A percentile compares a stretch with the other conserved stretches of the same genome.
phyloP scores from a whole-genome alignment of 768 basidiomycete species.

The Trametes gibbosa region DNA sequence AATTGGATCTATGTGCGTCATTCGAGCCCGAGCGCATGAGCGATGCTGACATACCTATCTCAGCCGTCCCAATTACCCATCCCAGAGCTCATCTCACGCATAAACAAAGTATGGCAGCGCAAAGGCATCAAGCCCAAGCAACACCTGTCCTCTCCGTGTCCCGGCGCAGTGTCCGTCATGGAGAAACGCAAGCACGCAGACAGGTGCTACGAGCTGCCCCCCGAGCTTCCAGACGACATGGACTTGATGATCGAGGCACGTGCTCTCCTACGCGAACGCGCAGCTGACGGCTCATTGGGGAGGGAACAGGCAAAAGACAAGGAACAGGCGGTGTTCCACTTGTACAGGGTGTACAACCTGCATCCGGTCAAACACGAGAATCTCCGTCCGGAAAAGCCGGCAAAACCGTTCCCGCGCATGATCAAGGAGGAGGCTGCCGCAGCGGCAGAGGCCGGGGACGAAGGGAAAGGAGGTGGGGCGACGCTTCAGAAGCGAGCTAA shows the following conservation, averaged over 20 bases:
- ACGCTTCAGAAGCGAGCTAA: slow-evolving; percentile 1
- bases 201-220: slow-evolving; percentile 67
- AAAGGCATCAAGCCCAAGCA: slow-evolving; percentile 89
- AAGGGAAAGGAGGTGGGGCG: slow-evolving; percentile 12
- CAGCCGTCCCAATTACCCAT: slow-evolving; percentile 41
- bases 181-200: slow-evolving; percentile 86
- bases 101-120: slow-evolving; percentile 68
- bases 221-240: slow-evolving; percentile 48
- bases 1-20: slow-evolving; percentile 52
- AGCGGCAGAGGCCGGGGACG: slow-evolving; percentile 2
- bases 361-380: slow-evolving; percentile 57
- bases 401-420: slow-evolving; percentile 23
- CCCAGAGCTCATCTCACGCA: slow-evolving; percentile 65
- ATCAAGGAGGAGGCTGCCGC: slow-evolving; percentile 3
- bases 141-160: slow-evolving; percentile 88
- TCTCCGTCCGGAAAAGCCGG: slow-evolving; percentile 32
- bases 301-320: slow-evolving; percentile 69
- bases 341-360: slow-evolving; percentile 75
- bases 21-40: not conserved
- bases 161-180: slow-evolving; percentile 80
- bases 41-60: slow-evolving; percentile 28
- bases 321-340: slow-evolving; percentile 88
- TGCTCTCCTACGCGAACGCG: not conserved
- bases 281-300: not conserved
- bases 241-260: slow-evolving; percentile 83